Conservation (phyloP, 345 rosid species). For the Erysimum cheiranthoides region DNA sequence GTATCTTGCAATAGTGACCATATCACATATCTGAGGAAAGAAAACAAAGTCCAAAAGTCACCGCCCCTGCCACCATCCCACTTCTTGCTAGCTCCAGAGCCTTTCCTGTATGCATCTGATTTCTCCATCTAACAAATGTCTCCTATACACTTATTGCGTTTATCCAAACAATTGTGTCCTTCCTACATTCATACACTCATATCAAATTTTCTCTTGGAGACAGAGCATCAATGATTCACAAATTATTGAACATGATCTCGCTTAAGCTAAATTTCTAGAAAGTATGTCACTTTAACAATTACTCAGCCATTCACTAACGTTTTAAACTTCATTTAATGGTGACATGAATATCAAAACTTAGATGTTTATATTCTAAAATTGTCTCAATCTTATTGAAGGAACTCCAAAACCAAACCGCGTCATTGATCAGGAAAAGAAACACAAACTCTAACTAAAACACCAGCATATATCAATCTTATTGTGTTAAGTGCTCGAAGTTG, state of each 20-base stretch:
- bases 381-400: too few species aligned
- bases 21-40: conserved; percentile 73
- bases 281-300: neutral
- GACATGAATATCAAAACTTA: too few species aligned
- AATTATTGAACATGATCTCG: neutral
- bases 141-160: neutral
- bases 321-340: too few species aligned
- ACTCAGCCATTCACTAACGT: neutral
- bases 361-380: too few species aligned
- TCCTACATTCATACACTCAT: neutral
- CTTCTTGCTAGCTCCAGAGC: conserved; percentile 75
- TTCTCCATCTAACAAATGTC: conserved; percentile 71
- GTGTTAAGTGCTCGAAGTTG: too few species aligned
- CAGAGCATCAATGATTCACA: neutral
- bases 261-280: neutral
- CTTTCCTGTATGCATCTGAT: conserved; percentile 71
- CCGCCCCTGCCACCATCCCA: conserved; percentile 78
- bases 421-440: neutral
- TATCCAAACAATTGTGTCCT: neutral
- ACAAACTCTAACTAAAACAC: conserved; percentile 7
- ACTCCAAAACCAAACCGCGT: conserved; percentile 5
- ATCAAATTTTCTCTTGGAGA: neutral
- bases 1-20: conserved; percentile 86
- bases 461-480: neutral
- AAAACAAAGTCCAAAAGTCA: conserved; percentile 24